A percentile compares a stretch with the other conserved stretches of the same genome.
These are phyloP conservation scores for Coemansia sp. DNA, from an alignment of 192 early-diverging fungal species.

Conservation along the genomic window DNA sequence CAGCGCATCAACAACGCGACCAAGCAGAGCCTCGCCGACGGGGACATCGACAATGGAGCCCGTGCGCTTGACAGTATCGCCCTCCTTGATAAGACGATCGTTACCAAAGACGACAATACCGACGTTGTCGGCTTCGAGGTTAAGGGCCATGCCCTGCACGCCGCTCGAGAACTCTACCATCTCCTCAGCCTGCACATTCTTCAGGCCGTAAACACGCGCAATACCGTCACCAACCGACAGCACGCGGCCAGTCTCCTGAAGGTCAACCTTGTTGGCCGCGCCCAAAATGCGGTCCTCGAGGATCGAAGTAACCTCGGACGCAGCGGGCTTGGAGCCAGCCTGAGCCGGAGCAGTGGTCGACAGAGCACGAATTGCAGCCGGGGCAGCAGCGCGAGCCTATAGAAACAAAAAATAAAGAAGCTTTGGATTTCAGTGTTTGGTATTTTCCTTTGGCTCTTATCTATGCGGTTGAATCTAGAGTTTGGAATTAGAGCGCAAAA, in stretches of 20 bases:
- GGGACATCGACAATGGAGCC: conserved; percentile 98
- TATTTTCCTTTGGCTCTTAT: background rate
- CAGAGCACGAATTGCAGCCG: conserved; percentile 50
- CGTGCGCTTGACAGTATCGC: conserved; percentile 99
- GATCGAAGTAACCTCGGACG: conserved; percentile 96
- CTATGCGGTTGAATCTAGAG: background rate
- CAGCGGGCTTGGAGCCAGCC: conserved; percentile 62
- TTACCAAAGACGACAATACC: conserved; percentile 99
- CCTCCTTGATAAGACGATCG: conserved; percentile 99
- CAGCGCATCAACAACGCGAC: conserved; percentile 98
- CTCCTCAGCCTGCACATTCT: conserved; percentile 98
- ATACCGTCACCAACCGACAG: conserved; percentile 99
- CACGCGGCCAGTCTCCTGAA: conserved; percentile 98
- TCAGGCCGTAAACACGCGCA: conserved; percentile 98
- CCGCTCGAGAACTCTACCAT: conserved; percentile 99
- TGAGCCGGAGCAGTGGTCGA: conserved; percentile 42
- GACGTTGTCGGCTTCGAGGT: conserved; percentile 99
- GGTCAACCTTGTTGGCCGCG: conserved; percentile 76
- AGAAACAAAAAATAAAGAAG: background rate
- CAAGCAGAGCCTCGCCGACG: conserved; percentile 90
- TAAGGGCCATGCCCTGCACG: conserved; percentile 98
- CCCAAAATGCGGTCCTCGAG: conserved; percentile 97
- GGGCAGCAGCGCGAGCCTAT: conserved; percentile 54
- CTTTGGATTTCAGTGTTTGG: background rate
- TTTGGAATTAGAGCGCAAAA: background rate